A percentile compares a stretch with the other conserved stretches of the same genome.
Conservation (phyloP, 1,284 basidiomycete species). For the Melanopsichium pennsylvanicum region DNA sequence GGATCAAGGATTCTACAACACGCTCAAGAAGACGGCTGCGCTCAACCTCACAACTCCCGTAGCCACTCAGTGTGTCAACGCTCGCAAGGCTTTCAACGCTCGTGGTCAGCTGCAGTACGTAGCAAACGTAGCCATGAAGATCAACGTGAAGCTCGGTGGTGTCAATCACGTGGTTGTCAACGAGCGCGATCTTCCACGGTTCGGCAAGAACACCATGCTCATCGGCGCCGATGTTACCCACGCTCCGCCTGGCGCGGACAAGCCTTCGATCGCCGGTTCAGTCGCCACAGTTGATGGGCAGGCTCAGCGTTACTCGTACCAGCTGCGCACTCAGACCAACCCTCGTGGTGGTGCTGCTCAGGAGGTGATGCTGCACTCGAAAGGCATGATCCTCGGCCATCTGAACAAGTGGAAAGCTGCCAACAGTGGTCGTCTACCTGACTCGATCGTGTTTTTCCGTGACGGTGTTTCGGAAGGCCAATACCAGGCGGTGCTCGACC, state of each 20-base stretch:
- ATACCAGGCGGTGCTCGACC: conserved; percentile 67
- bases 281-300: conserved; percentile 67
- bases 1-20: conserved; percentile 66
- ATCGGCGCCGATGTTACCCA: conserved; percentile 66
- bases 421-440: conserved; percentile 64
- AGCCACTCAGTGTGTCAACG: conserved; percentile 61
- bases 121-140: conserved; percentile 65
- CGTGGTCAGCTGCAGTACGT: conserved; percentile 67
- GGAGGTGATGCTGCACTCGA: conserved; percentile 63
- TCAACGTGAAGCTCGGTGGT: conserved; percentile 69
- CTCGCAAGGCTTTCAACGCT: conserved; percentile 45
- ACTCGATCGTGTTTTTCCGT: conserved; percentile 68
- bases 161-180: conserved; percentile 62
- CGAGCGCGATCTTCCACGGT: conserved; percentile 54
- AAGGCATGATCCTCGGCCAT: conserved; percentile 47
- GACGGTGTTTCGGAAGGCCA: conserved; percentile 70
- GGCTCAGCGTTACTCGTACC: conserved; percentile 65
- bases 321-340: conserved; percentile 68
- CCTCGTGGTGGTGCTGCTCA: conserved; percentile 52
- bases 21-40: conserved; percentile 67
- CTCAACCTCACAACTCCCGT: conserved; percentile 63
- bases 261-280: conserved; percentile 69
- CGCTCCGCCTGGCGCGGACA: conserved; percentile 58
- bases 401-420: conserved; percentile 38
- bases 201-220: conserved; percentile 66